Evolutionary conservation across 208 protist genomes (phyloP).

Genomic region (Trypanosoma avium): DNA sequence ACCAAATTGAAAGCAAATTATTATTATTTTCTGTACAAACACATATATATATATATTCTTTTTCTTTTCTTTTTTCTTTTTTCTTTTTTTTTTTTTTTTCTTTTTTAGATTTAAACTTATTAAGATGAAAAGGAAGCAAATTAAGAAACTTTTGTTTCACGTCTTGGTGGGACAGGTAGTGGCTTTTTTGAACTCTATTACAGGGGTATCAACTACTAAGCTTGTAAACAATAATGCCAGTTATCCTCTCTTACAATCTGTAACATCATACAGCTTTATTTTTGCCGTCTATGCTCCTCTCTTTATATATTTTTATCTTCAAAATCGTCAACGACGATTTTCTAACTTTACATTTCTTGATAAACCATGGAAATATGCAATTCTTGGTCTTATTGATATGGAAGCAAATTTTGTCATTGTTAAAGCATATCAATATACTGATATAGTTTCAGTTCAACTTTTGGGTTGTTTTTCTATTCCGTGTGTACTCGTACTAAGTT

Average conservation of each 20-base stretch:
- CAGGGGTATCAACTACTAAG: conserved; percentile 81
- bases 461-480: conserved; percentile 93
- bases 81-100: conserved; percentile 19
- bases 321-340: conserved; percentile 33
- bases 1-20: conserved; percentile 11
- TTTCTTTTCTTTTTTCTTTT: conserved; percentile 15
- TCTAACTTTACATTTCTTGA: conserved; percentile 61
- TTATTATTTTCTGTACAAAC: conserved; percentile 5
- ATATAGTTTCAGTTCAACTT: conserved; percentile 90
- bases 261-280: conserved; percentile 79
- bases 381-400: conserved; percentile 89
- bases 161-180: conserved; percentile 81
- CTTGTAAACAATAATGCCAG: conserved; percentile 82
- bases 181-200: conserved; percentile 84
- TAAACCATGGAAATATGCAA: conserved; percentile 83
- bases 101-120: conserved; percentile 7
- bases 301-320: conserved; percentile 52
- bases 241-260: conserved; percentile 83
- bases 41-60: conserved; percentile 7
- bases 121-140: conserved; percentile 11
- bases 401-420: conserved; percentile 94
- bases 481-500: conserved; percentile 88
- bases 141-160: conserved; percentile 39
- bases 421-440: conserved; percentile 92
- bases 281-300: conserved; percentile 59